These are phyloP conservation scores for Apodospora peruviana DNA, from an alignment of 495 filamentous ascomycete species.

Conservation along the genomic window DNA sequence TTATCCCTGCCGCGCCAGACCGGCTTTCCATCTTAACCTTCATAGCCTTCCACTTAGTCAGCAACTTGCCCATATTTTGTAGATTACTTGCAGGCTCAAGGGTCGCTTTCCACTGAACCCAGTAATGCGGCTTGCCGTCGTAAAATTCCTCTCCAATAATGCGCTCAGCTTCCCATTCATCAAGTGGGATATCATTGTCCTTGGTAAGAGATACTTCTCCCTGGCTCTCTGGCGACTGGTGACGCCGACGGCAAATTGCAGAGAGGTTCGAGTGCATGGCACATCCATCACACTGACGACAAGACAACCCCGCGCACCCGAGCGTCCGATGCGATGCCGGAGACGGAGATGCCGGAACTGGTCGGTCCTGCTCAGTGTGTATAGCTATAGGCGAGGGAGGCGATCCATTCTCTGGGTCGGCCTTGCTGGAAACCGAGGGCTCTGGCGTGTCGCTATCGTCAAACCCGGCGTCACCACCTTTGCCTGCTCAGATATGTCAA, in stretches of 20 bases:
- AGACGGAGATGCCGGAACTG: neutral
- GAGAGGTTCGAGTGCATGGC: neutral
- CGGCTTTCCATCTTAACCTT: too few species aligned
- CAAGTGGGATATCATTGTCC: too few species aligned
- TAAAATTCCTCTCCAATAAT: neutral
- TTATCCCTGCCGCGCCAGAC: too few species aligned
- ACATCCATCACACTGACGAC: neutral
- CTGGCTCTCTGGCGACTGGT: too few species aligned
- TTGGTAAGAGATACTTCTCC: too few species aligned
- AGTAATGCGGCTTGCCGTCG: neutral
- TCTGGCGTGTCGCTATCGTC: conserved; percentile 12
- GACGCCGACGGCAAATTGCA: neutral
- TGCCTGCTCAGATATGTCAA: conserved; percentile 16
- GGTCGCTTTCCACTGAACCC: neutral
- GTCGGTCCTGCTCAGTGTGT: neutral
- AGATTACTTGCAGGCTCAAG: too few species aligned
- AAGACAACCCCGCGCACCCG: neutral
- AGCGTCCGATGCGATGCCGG: neutral
- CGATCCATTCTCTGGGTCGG: conserved; percentile 7
- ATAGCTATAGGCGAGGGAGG: neutral
- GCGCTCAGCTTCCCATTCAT: neutral
- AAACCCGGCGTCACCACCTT: conserved; percentile 13
- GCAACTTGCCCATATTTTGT: too few species aligned
- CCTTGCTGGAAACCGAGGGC: conserved; percentile 13
- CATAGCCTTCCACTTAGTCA: too few species aligned